Percentiles rank a stretch among this genome's conserved stretches.
phyloP scores from a whole-genome alignment of 768 basidiomycete species.

The Leccinum disarticulatum region DNA sequence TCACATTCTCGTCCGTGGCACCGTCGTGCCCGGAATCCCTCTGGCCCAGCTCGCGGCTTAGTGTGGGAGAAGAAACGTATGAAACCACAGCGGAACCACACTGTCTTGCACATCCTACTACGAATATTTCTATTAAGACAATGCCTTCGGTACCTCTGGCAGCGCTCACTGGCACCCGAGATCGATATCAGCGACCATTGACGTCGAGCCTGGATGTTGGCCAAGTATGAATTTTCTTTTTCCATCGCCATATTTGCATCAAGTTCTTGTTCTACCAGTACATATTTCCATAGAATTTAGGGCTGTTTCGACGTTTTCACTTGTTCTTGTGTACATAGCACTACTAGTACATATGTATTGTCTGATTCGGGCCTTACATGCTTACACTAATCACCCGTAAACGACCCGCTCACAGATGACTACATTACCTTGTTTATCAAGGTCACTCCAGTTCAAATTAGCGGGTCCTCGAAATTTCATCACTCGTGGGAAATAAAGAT shows the following conservation, averaged over 20 bases:
- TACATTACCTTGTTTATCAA: no score
- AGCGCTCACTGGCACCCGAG: background rate
- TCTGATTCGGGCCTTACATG: no score
- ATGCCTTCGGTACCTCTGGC: conserved; percentile 1
- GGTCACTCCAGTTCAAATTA: no score
- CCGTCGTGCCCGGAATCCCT: background rate
- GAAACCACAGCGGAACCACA: background rate
- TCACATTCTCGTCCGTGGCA: background rate
- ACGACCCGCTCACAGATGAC: no score
- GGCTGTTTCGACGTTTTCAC: background rate
- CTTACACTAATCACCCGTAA: no score
- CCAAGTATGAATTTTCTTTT: background rate
- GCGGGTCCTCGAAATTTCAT: no score
- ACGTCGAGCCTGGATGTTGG: background rate
- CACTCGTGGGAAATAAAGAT: no score
- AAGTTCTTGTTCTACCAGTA: no score
- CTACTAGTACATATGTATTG: no score
- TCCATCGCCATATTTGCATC: no score
- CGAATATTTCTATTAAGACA: background rate
- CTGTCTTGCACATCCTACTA: background rate
- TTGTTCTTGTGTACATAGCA: background rate
- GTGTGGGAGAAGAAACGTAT: background rate
- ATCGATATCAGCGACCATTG: background rate
- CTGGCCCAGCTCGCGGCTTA: background rate
- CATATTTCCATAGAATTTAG: background rate